phyloP scores from a whole-genome alignment of 805 yeast species.

The Pichia insulana region DNA sequence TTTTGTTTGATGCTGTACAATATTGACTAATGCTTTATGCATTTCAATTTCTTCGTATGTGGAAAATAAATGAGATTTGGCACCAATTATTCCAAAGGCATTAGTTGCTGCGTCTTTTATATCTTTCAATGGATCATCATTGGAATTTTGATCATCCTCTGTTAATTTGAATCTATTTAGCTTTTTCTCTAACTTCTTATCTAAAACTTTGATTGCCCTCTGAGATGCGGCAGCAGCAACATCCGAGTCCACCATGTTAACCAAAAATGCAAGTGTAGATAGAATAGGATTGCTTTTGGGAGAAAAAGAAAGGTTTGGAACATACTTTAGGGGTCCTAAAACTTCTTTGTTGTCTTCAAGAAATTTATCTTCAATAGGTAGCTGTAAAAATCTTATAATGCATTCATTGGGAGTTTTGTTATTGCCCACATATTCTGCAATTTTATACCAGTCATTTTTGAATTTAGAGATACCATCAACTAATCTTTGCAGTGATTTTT shows the following conservation, averaged over 20 bases:
- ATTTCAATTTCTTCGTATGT: slow-evolving; percentile 73
- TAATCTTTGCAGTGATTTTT: slow-evolving; percentile 50
- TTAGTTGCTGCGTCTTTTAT: slow-evolving; percentile 54
- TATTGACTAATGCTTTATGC: slow-evolving; percentile 46
- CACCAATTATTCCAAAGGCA: slow-evolving; percentile 72
- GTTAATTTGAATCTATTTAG: slow-evolving; percentile 21
- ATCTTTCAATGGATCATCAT: slow-evolving; percentile 17
- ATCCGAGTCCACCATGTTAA: slow-evolving; percentile 76
- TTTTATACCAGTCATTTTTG: slow-evolving; percentile 72
- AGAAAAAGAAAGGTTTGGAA: slow-evolving; percentile 77
- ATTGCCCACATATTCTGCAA: slow-evolving; percentile 58
- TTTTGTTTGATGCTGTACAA: slow-evolving; percentile 53
- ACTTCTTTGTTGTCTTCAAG: slow-evolving; percentile 38
- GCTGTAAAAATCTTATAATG: slow-evolving; percentile 64
- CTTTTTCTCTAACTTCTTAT: slow-evolving; percentile 33
- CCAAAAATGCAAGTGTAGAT: slow-evolving; percentile 83
- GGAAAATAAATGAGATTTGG: slow-evolving; percentile 72
- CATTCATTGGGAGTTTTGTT: slow-evolving; percentile 67
- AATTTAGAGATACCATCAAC: slow-evolving; percentile 53
- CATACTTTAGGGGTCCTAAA: slow-evolving; percentile 69
- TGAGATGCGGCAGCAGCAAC: slow-evolving; percentile 76
- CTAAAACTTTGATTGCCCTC: slow-evolving; percentile 46
- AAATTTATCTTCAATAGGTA: slow-evolving; percentile 76
- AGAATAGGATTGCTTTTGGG: slow-evolving; percentile 88
- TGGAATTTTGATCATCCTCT: slow-evolving; percentile 5